Evolutionary conservation across 805 yeast genomes (phyloP).

Genomic region (Kluyveromyces lactis): DNA sequence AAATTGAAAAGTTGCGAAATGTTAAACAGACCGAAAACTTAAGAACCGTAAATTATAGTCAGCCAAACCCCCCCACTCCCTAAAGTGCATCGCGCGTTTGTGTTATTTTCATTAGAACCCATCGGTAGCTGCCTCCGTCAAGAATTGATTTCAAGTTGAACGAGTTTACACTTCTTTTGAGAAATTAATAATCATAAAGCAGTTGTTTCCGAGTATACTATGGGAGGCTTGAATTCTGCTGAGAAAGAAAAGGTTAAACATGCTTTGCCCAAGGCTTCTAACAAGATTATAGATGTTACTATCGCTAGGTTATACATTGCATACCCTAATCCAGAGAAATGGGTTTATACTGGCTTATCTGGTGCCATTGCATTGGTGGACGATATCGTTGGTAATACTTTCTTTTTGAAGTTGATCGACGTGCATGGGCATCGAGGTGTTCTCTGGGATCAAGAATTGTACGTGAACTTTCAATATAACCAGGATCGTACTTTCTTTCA

Average conservation of each 20-base stretch:
- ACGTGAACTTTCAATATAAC: conserved; percentile 77
- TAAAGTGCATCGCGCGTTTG: too few relatives aligned
- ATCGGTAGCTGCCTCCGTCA: too few relatives aligned
- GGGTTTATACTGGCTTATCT: conserved; percentile 82
- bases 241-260: conserved; percentile 90
- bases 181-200: too few relatives aligned
- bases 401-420: conserved; percentile 84
- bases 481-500: conserved; percentile 96
- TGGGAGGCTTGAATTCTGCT: conserved; percentile 37
- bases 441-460: conserved; percentile 94
- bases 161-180: too few relatives aligned
- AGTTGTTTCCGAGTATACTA: conserved; percentile 6
- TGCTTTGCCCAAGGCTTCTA: conserved; percentile 78
- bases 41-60: too few relatives aligned
- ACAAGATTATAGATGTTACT: conserved; percentile 83
- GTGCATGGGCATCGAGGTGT: conserved; percentile 77
- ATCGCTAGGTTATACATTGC: conserved; percentile 87
- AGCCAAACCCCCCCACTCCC: too few relatives aligned
- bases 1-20: too few relatives aligned
- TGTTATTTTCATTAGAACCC: too few relatives aligned
- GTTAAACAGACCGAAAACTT: too few relatives aligned
- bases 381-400: conserved; percentile 90
- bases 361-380: conserved; percentile 88
- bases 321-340: conserved; percentile 68
- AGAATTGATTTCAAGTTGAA: too few relatives aligned